Percentiles rank a stretch among this genome's conserved stretches.
These are phyloP conservation scores for Annulohypoxylon nitens DNA, from an alignment of 495 filamentous ascomycete genomes.

Conservation along the genomic window DNA sequence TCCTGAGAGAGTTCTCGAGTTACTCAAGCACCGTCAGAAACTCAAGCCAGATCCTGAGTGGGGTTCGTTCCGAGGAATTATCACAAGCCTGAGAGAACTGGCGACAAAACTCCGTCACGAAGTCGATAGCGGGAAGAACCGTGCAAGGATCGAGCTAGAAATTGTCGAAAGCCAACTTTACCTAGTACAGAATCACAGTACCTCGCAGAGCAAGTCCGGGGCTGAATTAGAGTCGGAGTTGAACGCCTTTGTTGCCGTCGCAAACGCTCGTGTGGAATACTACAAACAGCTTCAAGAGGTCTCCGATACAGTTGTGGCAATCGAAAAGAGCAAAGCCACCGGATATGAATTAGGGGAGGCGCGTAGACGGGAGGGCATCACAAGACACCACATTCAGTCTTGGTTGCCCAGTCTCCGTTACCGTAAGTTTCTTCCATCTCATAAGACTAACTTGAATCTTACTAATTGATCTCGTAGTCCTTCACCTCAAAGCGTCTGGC, in stretches of 20 bases:
- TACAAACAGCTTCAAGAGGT: slow-evolving; percentile 90
- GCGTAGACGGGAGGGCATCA: not conserved
- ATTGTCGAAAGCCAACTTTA: slow-evolving; percentile 68
- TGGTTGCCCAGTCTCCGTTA: slow-evolving; percentile 74
- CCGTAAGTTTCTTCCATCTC: slow-evolving; percentile 66
- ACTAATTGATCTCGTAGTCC: slow-evolving; percentile 51
- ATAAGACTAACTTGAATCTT: slow-evolving; percentile 39
- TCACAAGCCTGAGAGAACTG: slow-evolving; percentile 76
- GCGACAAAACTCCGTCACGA: slow-evolving; percentile 72
- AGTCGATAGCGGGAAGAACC: slow-evolving; percentile 68
- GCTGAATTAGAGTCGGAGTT: slow-evolving; percentile 76
- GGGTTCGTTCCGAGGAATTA: slow-evolving; percentile 74
- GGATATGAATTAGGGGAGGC: slow-evolving; percentile 52
- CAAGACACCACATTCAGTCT: no score
- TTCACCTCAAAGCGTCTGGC: slow-evolving; percentile 66
- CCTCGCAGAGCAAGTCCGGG: slow-evolving; percentile 73
- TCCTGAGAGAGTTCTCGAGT: slow-evolving; percentile 73
- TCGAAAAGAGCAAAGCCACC: slow-evolving; percentile 66
- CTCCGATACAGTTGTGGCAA: slow-evolving; percentile 85
- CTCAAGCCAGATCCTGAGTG: slow-evolving; percentile 66
- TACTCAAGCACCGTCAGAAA: slow-evolving; percentile 68
- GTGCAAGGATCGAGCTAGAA: slow-evolving; percentile 73
- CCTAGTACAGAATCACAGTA: slow-evolving; percentile 69
- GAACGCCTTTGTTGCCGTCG: slow-evolving; percentile 78
- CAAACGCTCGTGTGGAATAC: slow-evolving; percentile 86